A percentile compares a stretch with the other conserved stretches of the same genome.
Conservation (phyloP, 768 basidiomycete genomes). For the Collybia mongolica region DNA sequence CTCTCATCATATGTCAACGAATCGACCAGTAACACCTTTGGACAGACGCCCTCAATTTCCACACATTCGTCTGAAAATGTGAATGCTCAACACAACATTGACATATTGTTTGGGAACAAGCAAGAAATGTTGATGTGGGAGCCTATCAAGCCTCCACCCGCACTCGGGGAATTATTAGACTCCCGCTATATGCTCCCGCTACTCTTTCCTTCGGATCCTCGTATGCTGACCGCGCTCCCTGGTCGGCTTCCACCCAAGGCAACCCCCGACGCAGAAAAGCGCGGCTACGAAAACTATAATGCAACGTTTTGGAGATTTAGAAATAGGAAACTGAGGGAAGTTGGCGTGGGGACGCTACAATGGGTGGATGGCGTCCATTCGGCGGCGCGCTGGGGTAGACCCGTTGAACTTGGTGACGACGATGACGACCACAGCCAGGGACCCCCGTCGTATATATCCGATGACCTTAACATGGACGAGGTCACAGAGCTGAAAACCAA, state of each 20-base stretch:
- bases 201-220: conserved; percentile 78
- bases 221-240: conserved; percentile 71
- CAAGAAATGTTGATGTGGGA: conserved; percentile 72
- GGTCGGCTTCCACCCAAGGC: conserved; percentile 31
- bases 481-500: conserved; percentile 25
- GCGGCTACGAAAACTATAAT: neutral
- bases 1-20: conserved; percentile 49
- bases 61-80: conserved; percentile 33
- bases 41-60: conserved; percentile 32
- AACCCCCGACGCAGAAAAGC: conserved; percentile 30
- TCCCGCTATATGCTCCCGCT: conserved; percentile 92
- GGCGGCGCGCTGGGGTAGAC: conserved; percentile 59
- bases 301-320: conserved; percentile 56
- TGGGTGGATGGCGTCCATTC: conserved; percentile 70
- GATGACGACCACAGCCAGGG: conserved; percentile 35
- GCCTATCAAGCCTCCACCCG: conserved; percentile 74
- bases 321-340: conserved; percentile 59
- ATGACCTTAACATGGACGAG: conserved; percentile 23
- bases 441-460: conserved; percentile 19
- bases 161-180: conserved; percentile 88
- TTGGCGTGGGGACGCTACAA: conserved; percentile 57
- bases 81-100: conserved; percentile 58
- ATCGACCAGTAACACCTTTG: conserved; percentile 25
- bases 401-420: conserved; percentile 40
- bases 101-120: conserved; percentile 73